phyloP scores from a whole-genome alignment of 345 rosid genomes.

The Erodium maritimum region DNA sequence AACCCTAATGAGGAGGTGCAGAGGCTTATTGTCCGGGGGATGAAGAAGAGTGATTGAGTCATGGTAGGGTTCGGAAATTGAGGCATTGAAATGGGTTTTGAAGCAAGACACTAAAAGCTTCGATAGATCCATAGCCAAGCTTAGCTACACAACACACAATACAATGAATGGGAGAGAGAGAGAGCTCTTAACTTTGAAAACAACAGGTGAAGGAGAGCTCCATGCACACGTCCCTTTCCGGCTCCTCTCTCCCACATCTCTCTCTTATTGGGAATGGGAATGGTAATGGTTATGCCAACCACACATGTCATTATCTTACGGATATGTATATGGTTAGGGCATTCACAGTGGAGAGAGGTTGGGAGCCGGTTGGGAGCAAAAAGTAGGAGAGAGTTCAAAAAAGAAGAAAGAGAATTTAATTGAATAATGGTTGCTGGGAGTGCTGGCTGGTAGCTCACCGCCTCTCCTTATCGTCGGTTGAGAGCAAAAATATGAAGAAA shows the following conservation, averaged over 20 bases:
- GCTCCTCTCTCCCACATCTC: constrained; percentile 67
- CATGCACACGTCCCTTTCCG: constrained; percentile 99
- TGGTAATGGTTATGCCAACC: constrained; percentile 16
- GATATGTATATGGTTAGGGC: no score
- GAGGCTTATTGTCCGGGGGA: constrained; percentile 26
- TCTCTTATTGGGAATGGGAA: constrained; percentile 34
- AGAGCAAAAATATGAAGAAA: no score
- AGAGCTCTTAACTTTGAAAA: constrained; percentile 54
- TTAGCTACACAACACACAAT: background rate
- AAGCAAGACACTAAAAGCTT: no score
- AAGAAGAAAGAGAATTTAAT: no score
- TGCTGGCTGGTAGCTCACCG: no score
- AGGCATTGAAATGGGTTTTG: constrained; percentile 15
- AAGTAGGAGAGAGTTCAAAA: no score
- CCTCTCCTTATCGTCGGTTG: no score
- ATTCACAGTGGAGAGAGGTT: no score
- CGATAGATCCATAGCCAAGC: no score
- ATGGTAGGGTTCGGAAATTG: constrained; percentile 46
- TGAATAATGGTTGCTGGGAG: no score
- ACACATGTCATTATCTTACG: background rate
- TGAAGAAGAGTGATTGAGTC: constrained; percentile 8
- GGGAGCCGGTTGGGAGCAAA: no score
- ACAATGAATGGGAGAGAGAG: constrained; percentile 4
- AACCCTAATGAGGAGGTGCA: no score
- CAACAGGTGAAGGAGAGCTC: constrained; percentile 72